phyloP scores from a whole-genome alignment of 768 basidiomycete genomes.

The Pulveroboletus ravenelii region DNA sequence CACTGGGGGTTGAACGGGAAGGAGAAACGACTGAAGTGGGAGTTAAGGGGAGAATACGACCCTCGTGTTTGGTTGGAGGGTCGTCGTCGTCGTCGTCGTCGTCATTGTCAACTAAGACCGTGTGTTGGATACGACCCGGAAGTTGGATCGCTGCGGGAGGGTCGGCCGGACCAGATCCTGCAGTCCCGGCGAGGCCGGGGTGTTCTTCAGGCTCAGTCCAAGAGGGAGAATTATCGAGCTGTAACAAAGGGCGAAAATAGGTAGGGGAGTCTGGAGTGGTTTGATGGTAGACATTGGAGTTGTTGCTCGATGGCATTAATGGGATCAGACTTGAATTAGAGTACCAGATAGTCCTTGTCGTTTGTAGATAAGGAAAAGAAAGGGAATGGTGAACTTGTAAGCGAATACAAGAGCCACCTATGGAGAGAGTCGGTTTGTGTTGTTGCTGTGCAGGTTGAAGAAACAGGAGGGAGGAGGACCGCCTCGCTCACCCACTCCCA shows the following conservation, averaged over 20 bases:
- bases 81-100: conserved; percentile 23
- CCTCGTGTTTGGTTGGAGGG: conserved; percentile 26
- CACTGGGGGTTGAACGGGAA: conserved; percentile 5
- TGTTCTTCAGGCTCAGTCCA: conserved; percentile 14
- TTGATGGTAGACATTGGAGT: conserved; percentile 22
- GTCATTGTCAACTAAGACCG: conserved; percentile 13
- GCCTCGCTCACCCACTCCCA: conserved; percentile 1
- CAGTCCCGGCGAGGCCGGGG: not conserved
- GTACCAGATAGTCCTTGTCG: conserved; percentile 14
- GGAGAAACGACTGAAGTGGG: conserved; percentile 10
- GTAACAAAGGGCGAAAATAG: conserved; percentile 29
- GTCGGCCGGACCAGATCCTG: conserved; percentile 7
- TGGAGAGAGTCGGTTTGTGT: conserved; percentile 5
- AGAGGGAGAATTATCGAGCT: conserved; percentile 29
- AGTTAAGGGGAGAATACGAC: conserved; percentile 15
- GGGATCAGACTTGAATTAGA: conserved; percentile 12
- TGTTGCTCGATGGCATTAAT: conserved; percentile 31
- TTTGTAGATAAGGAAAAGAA: conserved; percentile 16
- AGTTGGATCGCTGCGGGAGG: conserved; percentile 6
- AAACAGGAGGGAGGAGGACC: conserved; percentile 23
- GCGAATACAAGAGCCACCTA: conserved; percentile 30
- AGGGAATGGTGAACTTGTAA: conserved; percentile 26
- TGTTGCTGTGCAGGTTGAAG: conserved; percentile 18
- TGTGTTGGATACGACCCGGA: conserved; percentile 7
- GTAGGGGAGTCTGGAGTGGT: conserved; percentile 15